phyloP scores from a whole-genome alignment of 73 alveolate genomes.

The Loxodes magnus region DNA sequence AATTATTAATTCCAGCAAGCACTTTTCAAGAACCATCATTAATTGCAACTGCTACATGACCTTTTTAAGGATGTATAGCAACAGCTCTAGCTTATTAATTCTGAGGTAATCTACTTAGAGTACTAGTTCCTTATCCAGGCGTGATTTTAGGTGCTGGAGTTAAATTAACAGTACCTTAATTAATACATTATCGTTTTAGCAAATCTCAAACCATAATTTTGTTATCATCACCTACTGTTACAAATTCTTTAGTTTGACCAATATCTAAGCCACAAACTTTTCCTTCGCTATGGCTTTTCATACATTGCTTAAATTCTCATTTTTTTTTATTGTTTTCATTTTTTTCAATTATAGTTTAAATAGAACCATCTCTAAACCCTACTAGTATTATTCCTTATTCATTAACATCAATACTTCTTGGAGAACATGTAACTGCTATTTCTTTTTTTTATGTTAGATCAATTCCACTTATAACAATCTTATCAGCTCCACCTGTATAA shows the following conservation, averaged over 20 bases:
- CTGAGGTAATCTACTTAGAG: conserved; percentile 41
- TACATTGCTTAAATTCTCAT: conserved; percentile 23
- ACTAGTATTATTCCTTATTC: conserved; percentile 61
- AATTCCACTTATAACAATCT: conserved; percentile 19
- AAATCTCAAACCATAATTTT: conserved; percentile 38
- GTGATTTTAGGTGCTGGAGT: conserved; percentile 20
- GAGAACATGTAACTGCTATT: conserved; percentile 20
- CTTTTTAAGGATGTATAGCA: conserved; percentile 52
- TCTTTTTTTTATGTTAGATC: conserved; percentile 18
- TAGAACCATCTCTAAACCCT: conserved; percentile 86
- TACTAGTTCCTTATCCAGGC: conserved; percentile 45
- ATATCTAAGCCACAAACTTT: conserved; percentile 85
- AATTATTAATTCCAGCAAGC: conserved; percentile 17
- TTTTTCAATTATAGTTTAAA: conserved; percentile 3
- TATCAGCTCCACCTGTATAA: conserved; percentile 52
- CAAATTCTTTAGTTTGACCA: conserved; percentile 36
- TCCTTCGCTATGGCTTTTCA: conserved; percentile 71
- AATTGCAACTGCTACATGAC: conserved; percentile 74
- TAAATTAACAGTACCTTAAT: conserved; percentile 28
- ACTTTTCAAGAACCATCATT: conserved; percentile 65
- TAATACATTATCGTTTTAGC: conserved; percentile 20
- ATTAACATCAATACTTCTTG: conserved; percentile 71
- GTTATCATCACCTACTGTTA: conserved; percentile 87
- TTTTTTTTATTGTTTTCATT: conserved; percentile 27
- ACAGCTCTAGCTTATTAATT: conserved; percentile 56